These are phyloP conservation scores for Alternaria conjuncta DNA, from an alignment of 2,329 filamentous ascomycete genomes.

Conservation along the genomic window DNA sequence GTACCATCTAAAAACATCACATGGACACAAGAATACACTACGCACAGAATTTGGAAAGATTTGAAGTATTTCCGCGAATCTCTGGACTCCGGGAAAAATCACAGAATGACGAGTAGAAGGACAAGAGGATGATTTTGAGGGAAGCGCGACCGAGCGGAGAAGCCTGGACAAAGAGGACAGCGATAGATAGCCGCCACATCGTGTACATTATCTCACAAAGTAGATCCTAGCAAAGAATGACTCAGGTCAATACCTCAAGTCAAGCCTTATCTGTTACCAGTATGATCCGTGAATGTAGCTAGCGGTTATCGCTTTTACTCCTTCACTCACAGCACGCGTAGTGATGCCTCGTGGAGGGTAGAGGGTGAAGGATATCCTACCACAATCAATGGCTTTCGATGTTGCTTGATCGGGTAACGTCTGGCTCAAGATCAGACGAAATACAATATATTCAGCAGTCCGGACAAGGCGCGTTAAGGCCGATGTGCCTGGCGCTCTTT, in stretches of 20 bases:
- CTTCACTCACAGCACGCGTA: background rate
- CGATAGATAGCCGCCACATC: background rate
- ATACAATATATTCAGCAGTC: background rate
- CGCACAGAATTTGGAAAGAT: background rate
- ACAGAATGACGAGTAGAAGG: no score
- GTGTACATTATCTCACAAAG: no score
- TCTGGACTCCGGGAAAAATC: background rate
- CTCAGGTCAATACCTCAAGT: no score
- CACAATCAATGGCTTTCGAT: background rate
- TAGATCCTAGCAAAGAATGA: no score
- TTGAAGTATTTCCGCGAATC: background rate
- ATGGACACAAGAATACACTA: background rate
- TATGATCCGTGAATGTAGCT: background rate
- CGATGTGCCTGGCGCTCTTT: background rate
- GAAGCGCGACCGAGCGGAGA: slow-evolving; percentile 9
- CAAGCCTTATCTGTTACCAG: background rate
- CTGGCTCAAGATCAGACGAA: background rate
- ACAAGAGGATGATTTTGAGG: background rate
- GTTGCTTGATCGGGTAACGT: background rate
- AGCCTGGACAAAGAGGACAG: slow-evolving; percentile 24
- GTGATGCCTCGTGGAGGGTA: background rate
- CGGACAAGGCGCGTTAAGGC: background rate
- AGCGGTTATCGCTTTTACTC: background rate
- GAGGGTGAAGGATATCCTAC: background rate
- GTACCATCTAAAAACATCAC: accelerated